Conservation (phyloP, 2,329 filamentous ascomycete genomes). For the Pseudogymnoascus sp. region DNA sequence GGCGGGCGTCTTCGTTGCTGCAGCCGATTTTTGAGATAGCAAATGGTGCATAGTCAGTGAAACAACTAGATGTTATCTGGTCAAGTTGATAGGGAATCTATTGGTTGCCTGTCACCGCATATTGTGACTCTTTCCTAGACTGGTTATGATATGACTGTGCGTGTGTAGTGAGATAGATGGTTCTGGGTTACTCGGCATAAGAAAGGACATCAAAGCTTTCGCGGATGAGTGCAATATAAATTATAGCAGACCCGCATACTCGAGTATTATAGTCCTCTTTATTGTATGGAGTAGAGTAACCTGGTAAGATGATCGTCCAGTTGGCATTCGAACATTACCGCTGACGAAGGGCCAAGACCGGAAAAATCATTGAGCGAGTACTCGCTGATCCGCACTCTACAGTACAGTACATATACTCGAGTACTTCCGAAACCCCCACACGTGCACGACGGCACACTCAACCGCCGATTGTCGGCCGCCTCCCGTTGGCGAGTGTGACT, state of each 20-base stretch:
- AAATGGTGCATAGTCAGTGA: background rate
- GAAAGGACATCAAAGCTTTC: background rate
- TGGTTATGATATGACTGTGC: background rate
- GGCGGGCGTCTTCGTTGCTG: background rate
- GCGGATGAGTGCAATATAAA: background rate
- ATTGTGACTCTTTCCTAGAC: background rate
- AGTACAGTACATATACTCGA: background rate
- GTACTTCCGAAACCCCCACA: background rate
- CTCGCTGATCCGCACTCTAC: background rate
- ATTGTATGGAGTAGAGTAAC: background rate
- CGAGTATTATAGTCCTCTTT: background rate
- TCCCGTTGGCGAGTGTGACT: conserved; percentile 9
- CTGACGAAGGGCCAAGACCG: background rate
- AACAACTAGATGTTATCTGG: conserved; percentile 1
- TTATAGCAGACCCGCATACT: background rate
- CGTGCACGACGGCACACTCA: background rate
- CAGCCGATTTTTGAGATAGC: background rate
- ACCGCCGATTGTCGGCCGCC: conserved; percentile 3
- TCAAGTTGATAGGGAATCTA: background rate
- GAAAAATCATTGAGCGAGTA: conserved; percentile 3
- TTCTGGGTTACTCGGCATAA: background rate
- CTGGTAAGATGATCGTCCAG: background rate
- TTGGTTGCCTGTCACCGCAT: background rate
- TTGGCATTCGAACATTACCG: background rate
- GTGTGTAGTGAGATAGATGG: background rate